Evolutionary conservation across 306 rosid species (phyloP), one percentile per base, ranked within the genome.

Genomic region (Lotus japonicus): DNA sequence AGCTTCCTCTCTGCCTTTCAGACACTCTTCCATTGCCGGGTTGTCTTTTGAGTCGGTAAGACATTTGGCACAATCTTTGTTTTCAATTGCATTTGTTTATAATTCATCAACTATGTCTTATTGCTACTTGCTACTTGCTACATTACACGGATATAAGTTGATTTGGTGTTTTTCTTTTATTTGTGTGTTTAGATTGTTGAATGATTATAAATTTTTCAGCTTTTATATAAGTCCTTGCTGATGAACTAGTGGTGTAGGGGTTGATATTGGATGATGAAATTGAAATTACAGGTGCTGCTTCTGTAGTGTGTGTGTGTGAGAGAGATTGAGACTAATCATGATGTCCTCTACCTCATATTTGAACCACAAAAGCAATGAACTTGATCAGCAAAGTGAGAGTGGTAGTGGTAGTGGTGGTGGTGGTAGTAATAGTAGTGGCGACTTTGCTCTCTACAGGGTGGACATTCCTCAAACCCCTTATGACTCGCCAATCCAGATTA

Each of bases 381-480:
- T 70, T 26, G 91, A 84, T 45, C 78, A 63, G 4, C 74, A 77
- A 42, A 55, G 83, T 49, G 90, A 77, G 42, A 55, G 62, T 28
- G 21, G 41, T 14, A 11, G 51, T 64, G 82, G 39, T 70, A 74
- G 70, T 4, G 36, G 36, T 31, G 36, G 36, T 31, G 36, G 31
- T 26, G 31, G 23, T 1, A 3, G 23, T 21, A 73, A n/a, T n/a
- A n/a, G n/a, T n/a, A n/a, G n/a, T n/a, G n/a, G n/a, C n/a, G n/a
- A n/a, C n/a, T n/a, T 69, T 67, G 72, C 86, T 31, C 76, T 85
- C 5, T 89, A 88, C 76, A 75, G 77, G 0, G 95, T 88, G 9
- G 80, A 88, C 51, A 74, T 89, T 36, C 92, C 96, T 6, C 72
- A 23, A 7, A 89, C 96, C n/a, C 96, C 92, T 0, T 86, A 89